Base-by-base conservation (phyloP, 495 filamentous ascomycete species). In the Aspergillus sclerotiicarbonarius region DNA sequence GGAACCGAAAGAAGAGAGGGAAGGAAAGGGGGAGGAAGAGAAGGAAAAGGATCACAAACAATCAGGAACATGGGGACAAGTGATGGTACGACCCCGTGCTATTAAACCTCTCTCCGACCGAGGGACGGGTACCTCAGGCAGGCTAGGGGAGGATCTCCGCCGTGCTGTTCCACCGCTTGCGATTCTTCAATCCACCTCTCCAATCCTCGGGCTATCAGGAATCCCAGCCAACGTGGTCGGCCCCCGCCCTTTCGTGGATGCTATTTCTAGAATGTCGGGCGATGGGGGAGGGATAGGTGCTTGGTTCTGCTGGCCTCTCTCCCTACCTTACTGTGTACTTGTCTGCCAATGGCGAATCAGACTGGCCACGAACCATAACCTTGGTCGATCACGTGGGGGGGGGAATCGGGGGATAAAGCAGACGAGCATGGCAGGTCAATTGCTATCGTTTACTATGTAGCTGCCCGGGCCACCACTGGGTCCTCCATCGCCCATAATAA, bases 91-190 rank as follows among this genome's bases (percentile, higher is more conserved):
- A 37, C 35, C 54, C 58, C 45, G 52, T 60, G 58, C 51, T 54
- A 57, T 61, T 57, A 61, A 61, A 53, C 51, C 29, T 51, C 43
- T 52, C 45, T 25, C 48, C 58, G 58, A 61, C 58, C 58, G 58
- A 61, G 48, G 37, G 48, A 55, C 53, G 57, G 50, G 55, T 57
- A 51, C 49, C 55, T 51, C 48, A 53, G 51, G 37, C 51, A 53
- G 41, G 33, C 29, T 47, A 25, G 25, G 21, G 21, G 19, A 57
- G 46, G 30, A 41, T 41, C 37, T 58, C 30, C 48, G 33, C 21
- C 52, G 16, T 46, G 43, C 25, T 25, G 25, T 25, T 41, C 37
- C 37, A 41, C 37, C 37, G 37, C 12, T 41, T 41, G 37, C 37
- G 37, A 41, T 41, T 41, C 37, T 41, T 41, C 37, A 25, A 44